A percentile compares a stretch with the other conserved stretches of the same genome.
These are phyloP conservation scores for Russula emetica DNA, from an alignment of 768 basidiomycete genomes.

Conservation along the genomic window DNA sequence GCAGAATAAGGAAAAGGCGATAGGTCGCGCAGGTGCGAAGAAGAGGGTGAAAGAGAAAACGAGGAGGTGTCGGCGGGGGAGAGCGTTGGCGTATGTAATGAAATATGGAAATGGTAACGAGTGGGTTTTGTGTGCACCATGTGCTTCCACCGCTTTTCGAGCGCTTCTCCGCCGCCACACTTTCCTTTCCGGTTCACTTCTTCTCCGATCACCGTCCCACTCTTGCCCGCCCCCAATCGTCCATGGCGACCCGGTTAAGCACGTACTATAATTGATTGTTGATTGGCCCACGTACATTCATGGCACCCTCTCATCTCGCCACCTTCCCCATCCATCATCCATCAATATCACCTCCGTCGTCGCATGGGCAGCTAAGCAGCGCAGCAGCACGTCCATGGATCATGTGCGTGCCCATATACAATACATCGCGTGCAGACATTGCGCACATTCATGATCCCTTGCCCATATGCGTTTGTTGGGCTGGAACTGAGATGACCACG, in stretches of 20 bases:
- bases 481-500: conserved; percentile 16
- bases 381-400: too few relatives aligned
- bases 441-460: too few relatives aligned
- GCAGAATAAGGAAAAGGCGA: neutral
- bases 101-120: neutral
- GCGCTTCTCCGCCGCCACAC: conserved; percentile 20
- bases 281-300: neutral
- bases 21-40: neutral
- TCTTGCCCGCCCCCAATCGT: neutral
- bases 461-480: neutral
- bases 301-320: neutral
- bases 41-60: neutral
- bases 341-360: neutral
- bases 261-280: neutral
- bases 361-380: neutral
- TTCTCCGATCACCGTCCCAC: neutral
- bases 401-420: conserved; percentile 16
- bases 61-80: conserved; percentile 23
- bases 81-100: conserved; percentile 18
- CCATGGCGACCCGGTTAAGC: neutral
- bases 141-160: conserved; percentile 23
- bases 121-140: conserved; percentile 27
- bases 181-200: neutral
- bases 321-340: neutral
- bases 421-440: neutral